Evolutionary conservation across 2,329 filamentous ascomycete genomes (phyloP).

Genomic region (Xylaria sp.): DNA sequence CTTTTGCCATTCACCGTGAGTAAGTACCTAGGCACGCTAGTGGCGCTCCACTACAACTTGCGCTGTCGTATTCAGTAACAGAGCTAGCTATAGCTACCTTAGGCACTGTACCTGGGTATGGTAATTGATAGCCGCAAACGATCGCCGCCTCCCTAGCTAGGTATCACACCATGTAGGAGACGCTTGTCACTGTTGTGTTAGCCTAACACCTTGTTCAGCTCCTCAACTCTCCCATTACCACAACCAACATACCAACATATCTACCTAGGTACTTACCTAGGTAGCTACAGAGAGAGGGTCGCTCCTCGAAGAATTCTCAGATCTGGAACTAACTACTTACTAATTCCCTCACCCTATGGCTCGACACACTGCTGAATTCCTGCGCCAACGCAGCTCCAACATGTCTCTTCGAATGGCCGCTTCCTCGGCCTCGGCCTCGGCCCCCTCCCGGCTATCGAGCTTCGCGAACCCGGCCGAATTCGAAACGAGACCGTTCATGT

Average conservation of each 20-base stretch:
- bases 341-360: conserved; percentile 46
- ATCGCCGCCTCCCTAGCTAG: too few species aligned
- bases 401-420: conserved; percentile 52
- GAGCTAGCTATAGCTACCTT: too few species aligned
- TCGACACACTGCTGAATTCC: conserved; percentile 51
- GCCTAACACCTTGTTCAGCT: not conserved
- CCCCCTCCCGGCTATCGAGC: conserved; percentile 36
- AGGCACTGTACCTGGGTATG: too few species aligned
- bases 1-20: too few species aligned
- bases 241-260: not conserved
- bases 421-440: conserved; percentile 28
- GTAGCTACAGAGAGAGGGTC: conserved; percentile 1
- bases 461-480: conserved; percentile 39
- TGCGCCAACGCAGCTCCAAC: conserved; percentile 51
- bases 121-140: too few species aligned
- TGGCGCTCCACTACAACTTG: too few species aligned
- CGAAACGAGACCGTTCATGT: conserved; percentile 31
- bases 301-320: not conserved
- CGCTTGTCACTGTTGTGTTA: not conserved
- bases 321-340: not conserved
- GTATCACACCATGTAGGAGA: too few species aligned
- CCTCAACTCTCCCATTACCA: not conserved
- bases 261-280: too few species aligned
- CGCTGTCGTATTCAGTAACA: too few species aligned
- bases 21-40: too few species aligned